These are phyloP conservation scores for Stachybotrys elegans DNA, from an alignment of 2,329 filamentous ascomycete genomes.

Conservation along the genomic window DNA sequence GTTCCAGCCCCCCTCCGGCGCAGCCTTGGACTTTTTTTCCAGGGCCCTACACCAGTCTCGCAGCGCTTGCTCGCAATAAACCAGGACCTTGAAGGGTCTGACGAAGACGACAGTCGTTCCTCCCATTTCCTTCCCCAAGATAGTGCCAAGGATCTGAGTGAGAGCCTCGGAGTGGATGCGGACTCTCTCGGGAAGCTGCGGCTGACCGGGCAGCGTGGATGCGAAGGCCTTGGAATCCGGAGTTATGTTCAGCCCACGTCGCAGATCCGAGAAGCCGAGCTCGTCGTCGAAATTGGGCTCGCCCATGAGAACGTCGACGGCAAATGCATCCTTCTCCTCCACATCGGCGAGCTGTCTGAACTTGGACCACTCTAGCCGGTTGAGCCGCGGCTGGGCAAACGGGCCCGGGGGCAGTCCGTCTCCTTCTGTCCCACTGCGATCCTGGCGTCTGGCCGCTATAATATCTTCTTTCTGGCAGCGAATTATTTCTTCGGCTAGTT, in stretches of 20 bases:
- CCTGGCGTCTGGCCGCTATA: no score
- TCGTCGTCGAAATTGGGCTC: neutral
- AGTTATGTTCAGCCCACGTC: neutral
- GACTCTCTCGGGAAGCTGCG: slow-evolving; percentile 4
- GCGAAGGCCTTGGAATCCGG: neutral
- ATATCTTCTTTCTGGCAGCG: no score
- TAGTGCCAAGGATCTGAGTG: slow-evolving; percentile 2
- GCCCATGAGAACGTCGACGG: neutral
- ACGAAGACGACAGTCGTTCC: slow-evolving; percentile 3
- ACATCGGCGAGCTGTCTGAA: no score
- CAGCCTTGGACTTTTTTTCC: neutral
- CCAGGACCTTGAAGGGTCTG: slow-evolving; percentile 6
- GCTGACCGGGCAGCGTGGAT: neutral
- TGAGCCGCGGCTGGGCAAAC: no score
- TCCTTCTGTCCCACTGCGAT: no score
- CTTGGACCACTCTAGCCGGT: no score
- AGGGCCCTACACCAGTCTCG: slow-evolving; percentile 1
- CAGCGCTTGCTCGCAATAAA: slow-evolving; percentile 6
- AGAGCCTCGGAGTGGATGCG: slow-evolving; percentile 5
- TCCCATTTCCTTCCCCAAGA: neutral
- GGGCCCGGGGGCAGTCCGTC: no score
- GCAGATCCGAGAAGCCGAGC: no score
- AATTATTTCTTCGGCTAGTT: no score
- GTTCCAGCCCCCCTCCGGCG: no score
- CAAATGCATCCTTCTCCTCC: no score